Evolutionary conservation across 2,329 filamentous ascomycete species (phyloP).

Genomic region (Ascochyta clinopodiicola): DNA sequence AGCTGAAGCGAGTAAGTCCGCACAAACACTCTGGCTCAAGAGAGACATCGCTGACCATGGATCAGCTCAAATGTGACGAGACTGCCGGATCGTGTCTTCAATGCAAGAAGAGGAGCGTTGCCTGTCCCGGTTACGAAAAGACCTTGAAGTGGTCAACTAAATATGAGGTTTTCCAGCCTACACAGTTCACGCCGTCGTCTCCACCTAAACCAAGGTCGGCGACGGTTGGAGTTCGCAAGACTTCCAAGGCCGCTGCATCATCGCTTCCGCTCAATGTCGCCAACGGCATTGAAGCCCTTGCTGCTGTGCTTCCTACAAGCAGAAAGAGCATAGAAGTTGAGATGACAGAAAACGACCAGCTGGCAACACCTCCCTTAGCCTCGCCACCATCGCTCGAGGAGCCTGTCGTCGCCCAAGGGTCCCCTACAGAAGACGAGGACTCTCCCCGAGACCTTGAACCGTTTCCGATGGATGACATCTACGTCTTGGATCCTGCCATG

Average conservation of each 20-base stretch:
- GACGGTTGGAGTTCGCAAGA: slow-evolving; percentile 15
- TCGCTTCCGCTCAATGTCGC: slow-evolving; percentile 40
- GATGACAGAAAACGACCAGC: slow-evolving; percentile 19
- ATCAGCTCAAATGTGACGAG: slow-evolving; percentile 54
- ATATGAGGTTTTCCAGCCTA: slow-evolving; percentile 54
- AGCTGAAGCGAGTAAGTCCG: slow-evolving; percentile 42
- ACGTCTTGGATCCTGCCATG: slow-evolving; percentile 30
- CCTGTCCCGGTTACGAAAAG: slow-evolving; percentile 56
- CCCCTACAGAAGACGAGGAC: slow-evolving; percentile 35
- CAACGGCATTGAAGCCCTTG: slow-evolving; percentile 45
- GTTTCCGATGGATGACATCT: slow-evolving; percentile 34
- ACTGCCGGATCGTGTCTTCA: slow-evolving; percentile 52
- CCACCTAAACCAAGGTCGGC: slow-evolving; percentile 23
- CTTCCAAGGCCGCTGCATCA: slow-evolving; percentile 14
- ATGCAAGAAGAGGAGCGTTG: slow-evolving; percentile 52
- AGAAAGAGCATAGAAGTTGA: slow-evolving; percentile 30
- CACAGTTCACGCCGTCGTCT: slow-evolving; percentile 29
- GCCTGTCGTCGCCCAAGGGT: slow-evolving; percentile 24
- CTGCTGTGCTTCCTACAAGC: slow-evolving; percentile 43
- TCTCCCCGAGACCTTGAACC: slow-evolving; percentile 34
- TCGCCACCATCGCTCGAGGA: slow-evolving; percentile 32
- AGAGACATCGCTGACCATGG: slow-evolving; percentile 24
- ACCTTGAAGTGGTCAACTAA: slow-evolving; percentile 58
- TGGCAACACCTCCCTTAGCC: slow-evolving; percentile 25
- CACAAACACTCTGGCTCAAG: not conserved